phyloP scores from a whole-genome alignment of 371 early-diverging fungal genomes.

The Mortierella sp. region DNA sequence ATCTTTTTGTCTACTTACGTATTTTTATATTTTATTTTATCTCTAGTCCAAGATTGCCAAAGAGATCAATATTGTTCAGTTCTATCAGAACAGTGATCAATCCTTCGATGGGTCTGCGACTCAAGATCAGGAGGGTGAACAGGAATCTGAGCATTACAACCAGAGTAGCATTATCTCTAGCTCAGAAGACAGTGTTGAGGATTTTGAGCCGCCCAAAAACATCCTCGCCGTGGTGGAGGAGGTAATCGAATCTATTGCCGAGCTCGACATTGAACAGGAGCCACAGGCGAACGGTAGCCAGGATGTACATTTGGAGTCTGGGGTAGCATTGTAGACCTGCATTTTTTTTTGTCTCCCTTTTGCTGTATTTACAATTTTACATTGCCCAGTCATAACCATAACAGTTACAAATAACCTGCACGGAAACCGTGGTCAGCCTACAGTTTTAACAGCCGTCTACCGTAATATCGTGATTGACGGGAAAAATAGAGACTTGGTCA shows the following conservation, averaged over 20 bases:
- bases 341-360: too few relatives aligned
- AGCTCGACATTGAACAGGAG: constrained; percentile 14
- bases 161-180: constrained; percentile 14
- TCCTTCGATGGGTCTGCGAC: constrained; percentile 19
- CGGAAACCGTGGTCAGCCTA: too few relatives aligned
- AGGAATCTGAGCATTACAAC: constrained; percentile 2
- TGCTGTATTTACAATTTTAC: neutral
- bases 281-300: constrained; percentile 3
- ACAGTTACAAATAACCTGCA: too few relatives aligned
- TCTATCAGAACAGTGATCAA: constrained; percentile 31
- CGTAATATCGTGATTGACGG: too few relatives aligned
- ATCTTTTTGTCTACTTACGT: neutral
- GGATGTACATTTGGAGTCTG: neutral
- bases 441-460: too few relatives aligned
- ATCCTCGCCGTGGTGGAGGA: constrained; percentile 41
- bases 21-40: neutral
- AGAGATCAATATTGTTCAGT: constrained; percentile 44
- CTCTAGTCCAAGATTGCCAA: constrained; percentile 46
- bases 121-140: neutral
- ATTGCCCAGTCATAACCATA: too few relatives aligned
- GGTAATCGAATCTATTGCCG: constrained; percentile 25
- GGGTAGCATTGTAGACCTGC: neutral
- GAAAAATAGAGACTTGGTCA: too few relatives aligned
- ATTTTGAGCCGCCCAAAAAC: constrained; percentile 40
- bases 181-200: constrained; percentile 19